These are phyloP conservation scores for Cenchrus purpureus DNA, from an alignment of 176 grass and related monocot genomes.

Conservation along the genomic window DNA sequence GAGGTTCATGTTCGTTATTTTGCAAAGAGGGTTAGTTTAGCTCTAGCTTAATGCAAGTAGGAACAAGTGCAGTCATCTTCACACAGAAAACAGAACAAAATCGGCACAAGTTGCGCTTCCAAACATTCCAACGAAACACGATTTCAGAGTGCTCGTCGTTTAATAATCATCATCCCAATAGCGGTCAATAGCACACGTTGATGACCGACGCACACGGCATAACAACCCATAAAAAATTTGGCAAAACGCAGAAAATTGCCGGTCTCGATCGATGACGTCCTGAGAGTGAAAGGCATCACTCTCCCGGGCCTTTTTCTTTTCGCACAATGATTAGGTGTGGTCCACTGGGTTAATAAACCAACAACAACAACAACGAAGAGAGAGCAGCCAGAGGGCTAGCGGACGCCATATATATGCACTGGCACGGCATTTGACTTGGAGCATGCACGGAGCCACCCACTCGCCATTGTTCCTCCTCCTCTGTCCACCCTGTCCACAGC, in stretches of 20 bases:
- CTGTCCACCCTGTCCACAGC: slow-evolving; percentile 49
- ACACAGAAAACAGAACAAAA: not conserved
- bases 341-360: slow-evolving; percentile 1
- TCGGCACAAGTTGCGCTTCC: not conserved
- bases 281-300: not conserved
- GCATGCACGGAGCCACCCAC: slow-evolving; percentile 41
- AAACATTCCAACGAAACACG: slow-evolving; percentile 30
- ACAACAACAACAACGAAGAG: not conserved
- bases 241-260: not conserved
- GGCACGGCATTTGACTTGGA: slow-evolving; percentile 50
- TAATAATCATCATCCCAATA: slow-evolving; percentile 24
- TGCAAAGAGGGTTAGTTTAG: not conserved
- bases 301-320: slow-evolving; percentile 21
- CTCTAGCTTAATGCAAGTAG: not conserved
- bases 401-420: slow-evolving; percentile 32
- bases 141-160: slow-evolving; percentile 31
- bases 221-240: not conserved
- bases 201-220: slow-evolving; percentile 13
- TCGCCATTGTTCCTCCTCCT: slow-evolving; percentile 4
- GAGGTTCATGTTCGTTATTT: not conserved
- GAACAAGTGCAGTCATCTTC: not conserved
- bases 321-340: slow-evolving; percentile 45
- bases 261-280: slow-evolving; percentile 30
- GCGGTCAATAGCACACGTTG: slow-evolving; percentile 42
- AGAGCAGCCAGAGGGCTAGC: not conserved